phyloP scores from a whole-genome alignment of 345 rosid genomes.

The Toxicodendron radicans region DNA sequence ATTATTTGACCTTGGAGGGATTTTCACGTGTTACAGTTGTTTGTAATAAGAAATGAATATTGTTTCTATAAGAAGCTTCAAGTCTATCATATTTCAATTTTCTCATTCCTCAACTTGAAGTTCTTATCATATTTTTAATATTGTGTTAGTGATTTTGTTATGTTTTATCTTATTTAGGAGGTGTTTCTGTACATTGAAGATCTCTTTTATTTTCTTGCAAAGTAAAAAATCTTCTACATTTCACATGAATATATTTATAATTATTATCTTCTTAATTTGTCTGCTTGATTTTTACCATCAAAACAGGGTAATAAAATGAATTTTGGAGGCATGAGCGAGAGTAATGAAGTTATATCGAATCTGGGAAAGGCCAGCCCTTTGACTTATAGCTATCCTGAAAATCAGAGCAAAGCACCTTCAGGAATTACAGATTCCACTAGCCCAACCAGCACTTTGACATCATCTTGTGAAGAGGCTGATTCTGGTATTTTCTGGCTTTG shows the following conservation, averaged over 20 bases:
- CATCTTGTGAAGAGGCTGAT: constrained; percentile 82
- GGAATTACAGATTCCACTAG: constrained; percentile 70
- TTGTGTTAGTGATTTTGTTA: neutral
- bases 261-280: neutral
- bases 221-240: neutral
- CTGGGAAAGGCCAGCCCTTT: constrained; percentile 42
- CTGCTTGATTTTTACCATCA: constrained; percentile 12
- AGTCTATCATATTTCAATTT: neutral
- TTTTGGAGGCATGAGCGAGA: constrained; percentile 49
- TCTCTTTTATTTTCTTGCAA: neutral
- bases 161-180: neutral
- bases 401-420: constrained; percentile 43
- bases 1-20: neutral
- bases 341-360: constrained; percentile 33
- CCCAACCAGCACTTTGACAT: constrained; percentile 76
- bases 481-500: constrained; percentile 52
- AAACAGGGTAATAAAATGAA: constrained; percentile 61
- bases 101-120: neutral
- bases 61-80: neutral
- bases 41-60: no score
- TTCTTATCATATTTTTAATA: no score
- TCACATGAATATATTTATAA: neutral
- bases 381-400: constrained; percentile 39
- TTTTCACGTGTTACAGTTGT: neutral
- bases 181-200: neutral